These are phyloP conservation scores for Claviceps humidiphila DNA, from an alignment of 2,329 filamentous ascomycete species.

Conservation along the genomic window DNA sequence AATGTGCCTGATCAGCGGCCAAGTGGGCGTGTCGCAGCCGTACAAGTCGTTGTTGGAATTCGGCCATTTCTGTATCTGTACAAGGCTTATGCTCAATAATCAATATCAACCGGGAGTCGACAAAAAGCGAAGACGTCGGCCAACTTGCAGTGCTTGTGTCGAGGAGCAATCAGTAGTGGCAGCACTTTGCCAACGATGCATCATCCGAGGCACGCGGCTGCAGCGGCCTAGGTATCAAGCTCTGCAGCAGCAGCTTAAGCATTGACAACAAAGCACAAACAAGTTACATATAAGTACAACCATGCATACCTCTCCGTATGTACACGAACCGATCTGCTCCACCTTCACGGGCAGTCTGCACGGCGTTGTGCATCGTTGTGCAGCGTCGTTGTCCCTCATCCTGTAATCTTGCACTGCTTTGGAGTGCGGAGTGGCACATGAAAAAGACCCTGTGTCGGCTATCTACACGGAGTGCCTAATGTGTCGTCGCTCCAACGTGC, in stretches of 20 bases:
- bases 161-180: no score
- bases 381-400: neutral
- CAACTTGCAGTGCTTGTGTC: no score
- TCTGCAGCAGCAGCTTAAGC: neutral
- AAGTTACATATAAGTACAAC: no score
- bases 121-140: neutral
- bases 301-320: no score
- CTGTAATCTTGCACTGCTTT: neutral
- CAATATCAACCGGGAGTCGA: neutral
- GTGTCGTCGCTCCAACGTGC: neutral
- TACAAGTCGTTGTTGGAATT: no score
- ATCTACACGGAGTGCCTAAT: neutral
- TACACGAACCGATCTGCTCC: conserved; percentile 3
- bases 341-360: neutral
- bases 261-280: neutral
- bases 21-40: neutral
- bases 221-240: neutral
- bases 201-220: neutral
- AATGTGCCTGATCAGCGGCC: neutral
- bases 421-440: neutral
- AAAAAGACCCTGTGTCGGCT: neutral
- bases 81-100: no score
- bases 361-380: neutral
- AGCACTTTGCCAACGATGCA: neutral
- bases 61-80: no score